Evolutionary conservation across 2,329 filamentous ascomycete species (phyloP).

Genomic region (Pseudocercospora cruenta): DNA sequence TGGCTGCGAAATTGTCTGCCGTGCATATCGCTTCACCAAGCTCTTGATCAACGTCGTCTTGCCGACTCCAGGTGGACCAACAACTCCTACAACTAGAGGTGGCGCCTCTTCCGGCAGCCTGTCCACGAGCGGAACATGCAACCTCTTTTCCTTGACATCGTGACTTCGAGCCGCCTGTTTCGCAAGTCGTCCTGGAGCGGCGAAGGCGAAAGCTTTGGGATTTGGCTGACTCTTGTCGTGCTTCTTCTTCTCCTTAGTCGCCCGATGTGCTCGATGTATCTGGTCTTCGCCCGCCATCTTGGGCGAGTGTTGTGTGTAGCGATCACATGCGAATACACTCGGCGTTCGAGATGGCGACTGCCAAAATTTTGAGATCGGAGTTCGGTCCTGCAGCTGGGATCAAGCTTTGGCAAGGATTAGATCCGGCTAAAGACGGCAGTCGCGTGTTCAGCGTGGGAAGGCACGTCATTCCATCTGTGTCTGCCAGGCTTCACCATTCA

Average conservation of each 20-base stretch:
- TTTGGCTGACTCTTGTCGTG: conserved; percentile 66
- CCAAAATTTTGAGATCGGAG: conserved; percentile 10
- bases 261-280: conserved; percentile 80
- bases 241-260: conserved; percentile 83
- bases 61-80: conserved; percentile 89
- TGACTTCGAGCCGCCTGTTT: conserved; percentile 73
- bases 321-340: background rate
- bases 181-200: conserved; percentile 78
- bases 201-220: conserved; percentile 86
- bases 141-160: conserved; percentile 89
- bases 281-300: conserved; percentile 60
- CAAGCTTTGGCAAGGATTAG: conserved; percentile 3
- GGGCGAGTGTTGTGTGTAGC: background rate
- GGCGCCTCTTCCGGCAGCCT: conserved; percentile 93
- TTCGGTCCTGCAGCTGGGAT: conserved; percentile 1
- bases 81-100: conserved; percentile 88
- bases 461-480: conserved; percentile 3
- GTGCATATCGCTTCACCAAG: conserved; percentile 89
- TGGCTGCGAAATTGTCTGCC: conserved; percentile 88
- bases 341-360: background rate
- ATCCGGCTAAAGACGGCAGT: conserved; percentile 11
- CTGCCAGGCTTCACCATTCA: background rate
- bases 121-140: conserved; percentile 96
- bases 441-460: background rate
- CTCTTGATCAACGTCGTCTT: conserved; percentile 97